A percentile compares a stretch with the other conserved stretches of the same genome.
Evolutionary conservation across 164 flowering plant genomes (phyloP).

Genomic region (Vitis riparia): DNA sequence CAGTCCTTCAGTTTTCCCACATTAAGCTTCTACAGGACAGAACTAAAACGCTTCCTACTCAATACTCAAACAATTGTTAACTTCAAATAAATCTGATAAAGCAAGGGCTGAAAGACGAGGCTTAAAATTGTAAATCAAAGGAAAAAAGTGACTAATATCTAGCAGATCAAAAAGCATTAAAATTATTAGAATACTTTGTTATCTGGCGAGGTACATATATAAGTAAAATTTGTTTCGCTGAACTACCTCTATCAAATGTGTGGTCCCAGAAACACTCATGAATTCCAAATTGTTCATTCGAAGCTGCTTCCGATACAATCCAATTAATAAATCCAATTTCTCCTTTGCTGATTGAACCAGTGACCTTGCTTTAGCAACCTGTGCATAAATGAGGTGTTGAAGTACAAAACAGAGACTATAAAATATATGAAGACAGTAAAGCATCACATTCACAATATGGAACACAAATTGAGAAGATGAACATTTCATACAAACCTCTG

Average conservation of each 20-base stretch:
- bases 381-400: background rate
- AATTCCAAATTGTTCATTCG: slow-evolving; percentile 65
- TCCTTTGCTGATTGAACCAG: slow-evolving; percentile 53
- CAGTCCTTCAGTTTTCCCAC: background rate
- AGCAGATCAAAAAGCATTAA: too few relatives aligned
- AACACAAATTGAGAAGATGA: slow-evolving; percentile 2
- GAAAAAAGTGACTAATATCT: too few relatives aligned
- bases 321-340: slow-evolving; percentile 62
- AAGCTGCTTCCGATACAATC: slow-evolving; percentile 64
- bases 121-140: too few relatives aligned
- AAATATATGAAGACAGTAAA: background rate
- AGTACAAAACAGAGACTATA: background rate
- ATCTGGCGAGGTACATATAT: too few relatives aligned
- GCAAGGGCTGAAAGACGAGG: too few relatives aligned
- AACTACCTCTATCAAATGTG: slow-evolving; percentile 91
- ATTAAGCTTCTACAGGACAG: background rate
- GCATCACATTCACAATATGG: background rate
- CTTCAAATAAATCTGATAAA: background rate
- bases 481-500: slow-evolving; percentile 50
- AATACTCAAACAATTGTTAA: background rate
- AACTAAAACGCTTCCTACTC: too few relatives aligned
- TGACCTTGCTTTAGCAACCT: slow-evolving; percentile 64
- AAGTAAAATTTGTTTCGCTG: background rate
- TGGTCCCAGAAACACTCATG: slow-evolving; percentile 73
- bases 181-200: too few relatives aligned